Conservation (phyloP, 2,329 filamentous ascomycete genomes). For the Hypoxylon sp. region DNA sequence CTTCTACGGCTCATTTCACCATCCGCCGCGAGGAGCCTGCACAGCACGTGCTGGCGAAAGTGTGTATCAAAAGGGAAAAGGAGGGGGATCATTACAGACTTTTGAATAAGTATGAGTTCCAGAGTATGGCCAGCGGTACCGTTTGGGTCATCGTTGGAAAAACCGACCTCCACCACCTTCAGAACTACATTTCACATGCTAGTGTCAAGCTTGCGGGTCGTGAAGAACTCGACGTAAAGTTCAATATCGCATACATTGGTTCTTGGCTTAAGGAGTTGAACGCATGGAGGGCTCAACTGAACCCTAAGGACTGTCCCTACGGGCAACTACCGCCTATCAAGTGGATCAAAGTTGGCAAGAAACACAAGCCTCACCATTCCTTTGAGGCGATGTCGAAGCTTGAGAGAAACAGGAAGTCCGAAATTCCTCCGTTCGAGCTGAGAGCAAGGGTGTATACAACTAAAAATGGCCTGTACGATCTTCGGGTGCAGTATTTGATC, state of each 20-base stretch:
- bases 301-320: slow-evolving; percentile 15
- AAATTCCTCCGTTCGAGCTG: slow-evolving; percentile 25
- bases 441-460: slow-evolving; percentile 9
- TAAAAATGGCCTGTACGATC: neutral
- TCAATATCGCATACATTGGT: slow-evolving; percentile 25
- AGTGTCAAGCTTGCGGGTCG: slow-evolving; percentile 35
- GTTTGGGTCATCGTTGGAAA: slow-evolving; percentile 26
- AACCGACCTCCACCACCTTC: slow-evolving; percentile 22
- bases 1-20: neutral
- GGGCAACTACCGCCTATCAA: slow-evolving; percentile 25
- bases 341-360: slow-evolving; percentile 21
- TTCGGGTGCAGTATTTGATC: slow-evolving; percentile 33
- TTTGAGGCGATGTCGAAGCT: slow-evolving; percentile 35
- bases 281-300: slow-evolving; percentile 9
- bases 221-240: slow-evolving; percentile 1
- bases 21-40: neutral
- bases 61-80: slow-evolving; percentile 15
- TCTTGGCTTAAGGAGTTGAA: slow-evolving; percentile 22
- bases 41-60: slow-evolving; percentile 28
- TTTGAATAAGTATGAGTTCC: slow-evolving; percentile 25
- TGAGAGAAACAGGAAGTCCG: slow-evolving; percentile 20
- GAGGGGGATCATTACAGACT: slow-evolving; percentile 23
- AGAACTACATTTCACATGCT: slow-evolving; percentile 24
- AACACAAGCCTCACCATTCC: slow-evolving; percentile 19
- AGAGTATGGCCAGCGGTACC: neutral